Conservation (phyloP, 2,329 filamentous ascomycete species). For the Reticulascus tulasneorum region DNA sequence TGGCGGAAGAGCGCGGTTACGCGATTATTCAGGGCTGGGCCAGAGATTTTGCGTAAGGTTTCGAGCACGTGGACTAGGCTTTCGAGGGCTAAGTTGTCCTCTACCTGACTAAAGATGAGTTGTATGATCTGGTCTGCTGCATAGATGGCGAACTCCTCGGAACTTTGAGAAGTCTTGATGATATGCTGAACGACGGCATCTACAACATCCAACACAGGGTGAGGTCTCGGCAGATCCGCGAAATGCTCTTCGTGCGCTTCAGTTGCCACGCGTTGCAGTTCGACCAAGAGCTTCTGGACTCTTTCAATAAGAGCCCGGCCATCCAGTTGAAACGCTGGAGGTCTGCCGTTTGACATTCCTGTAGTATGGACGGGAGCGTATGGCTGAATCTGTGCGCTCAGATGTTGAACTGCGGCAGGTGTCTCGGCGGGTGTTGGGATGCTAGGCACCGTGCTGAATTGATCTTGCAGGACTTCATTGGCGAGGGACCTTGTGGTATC, state of each 20-base stretch:
- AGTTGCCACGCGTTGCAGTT: constrained; percentile 51
- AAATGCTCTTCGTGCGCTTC: constrained; percentile 58
- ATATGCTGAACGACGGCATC: constrained; percentile 59
- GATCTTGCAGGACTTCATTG: constrained; percentile 61
- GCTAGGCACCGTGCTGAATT: constrained; percentile 53
- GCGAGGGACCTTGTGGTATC: constrained; percentile 59
- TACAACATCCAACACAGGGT: constrained; percentile 57
- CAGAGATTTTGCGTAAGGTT: constrained; percentile 56
- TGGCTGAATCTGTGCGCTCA: constrained; percentile 49
- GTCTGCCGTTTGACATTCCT: constrained; percentile 46
- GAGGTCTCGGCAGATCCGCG: constrained; percentile 52
- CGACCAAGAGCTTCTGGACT: constrained; percentile 53
- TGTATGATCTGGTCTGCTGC: constrained; percentile 57
- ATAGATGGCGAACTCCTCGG: constrained; percentile 56
- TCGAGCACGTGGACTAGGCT: constrained; percentile 60
- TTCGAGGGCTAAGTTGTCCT: constrained; percentile 55
- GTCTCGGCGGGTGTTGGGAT: constrained; percentile 59
- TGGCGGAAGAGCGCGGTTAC: constrained; percentile 54
- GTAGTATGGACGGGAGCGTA: constrained; percentile 51
- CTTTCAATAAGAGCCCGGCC: constrained; percentile 49
- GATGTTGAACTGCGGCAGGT: constrained; percentile 46
- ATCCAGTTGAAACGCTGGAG: constrained; percentile 45
- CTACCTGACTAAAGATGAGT: constrained; percentile 51
- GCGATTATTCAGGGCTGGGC: constrained; percentile 48
- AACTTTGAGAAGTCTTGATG: constrained; percentile 59